Conservation (phyloP, 306 rosid genomes). For the Casuarina glauca region DNA sequence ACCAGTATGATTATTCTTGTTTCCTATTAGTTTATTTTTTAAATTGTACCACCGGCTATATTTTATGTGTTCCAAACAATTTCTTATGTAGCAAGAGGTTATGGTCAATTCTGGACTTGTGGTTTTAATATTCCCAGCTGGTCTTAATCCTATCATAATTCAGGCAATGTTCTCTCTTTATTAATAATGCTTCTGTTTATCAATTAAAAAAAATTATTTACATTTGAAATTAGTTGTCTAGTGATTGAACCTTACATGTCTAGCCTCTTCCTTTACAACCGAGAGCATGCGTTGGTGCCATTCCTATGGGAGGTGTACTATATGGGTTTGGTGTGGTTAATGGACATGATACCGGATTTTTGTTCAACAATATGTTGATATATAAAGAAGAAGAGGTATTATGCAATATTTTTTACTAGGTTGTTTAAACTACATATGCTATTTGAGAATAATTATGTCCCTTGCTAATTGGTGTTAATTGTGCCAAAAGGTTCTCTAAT, state of each 20-base stretch:
- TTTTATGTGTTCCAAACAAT: conserved; percentile 25
- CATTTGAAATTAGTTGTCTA: conserved; percentile 29
- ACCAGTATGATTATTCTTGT: conserved; percentile 52
- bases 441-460: conserved; percentile 12
- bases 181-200: conserved; percentile 22
- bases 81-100: conserved; percentile 74
- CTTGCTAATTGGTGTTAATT: conserved; percentile 21
- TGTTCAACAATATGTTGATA: conserved; percentile 87
- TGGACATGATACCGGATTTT: conserved; percentile 65
- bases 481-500: conserved; percentile 59
- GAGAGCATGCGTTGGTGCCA: conserved; percentile 64
- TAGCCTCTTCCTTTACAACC: conserved; percentile 96
- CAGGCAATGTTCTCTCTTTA: conserved; percentile 52
- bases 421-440: conserved; percentile 14
- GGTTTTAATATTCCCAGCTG: conserved; percentile 81
- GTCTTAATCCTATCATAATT: conserved; percentile 97
- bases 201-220: neutral
- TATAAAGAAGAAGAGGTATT: conserved; percentile 91
- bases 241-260: conserved; percentile 47
- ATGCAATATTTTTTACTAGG: conserved; percentile 5
- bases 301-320: conserved; percentile 74
- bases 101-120: conserved; percentile 97
- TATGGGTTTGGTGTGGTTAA: conserved; percentile 62
- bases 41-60: conserved; percentile 4
- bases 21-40: conserved; percentile 33